phyloP scores from a whole-genome alignment of 2,329 filamentous ascomycete species.

The Talaromyces sp. region DNA sequence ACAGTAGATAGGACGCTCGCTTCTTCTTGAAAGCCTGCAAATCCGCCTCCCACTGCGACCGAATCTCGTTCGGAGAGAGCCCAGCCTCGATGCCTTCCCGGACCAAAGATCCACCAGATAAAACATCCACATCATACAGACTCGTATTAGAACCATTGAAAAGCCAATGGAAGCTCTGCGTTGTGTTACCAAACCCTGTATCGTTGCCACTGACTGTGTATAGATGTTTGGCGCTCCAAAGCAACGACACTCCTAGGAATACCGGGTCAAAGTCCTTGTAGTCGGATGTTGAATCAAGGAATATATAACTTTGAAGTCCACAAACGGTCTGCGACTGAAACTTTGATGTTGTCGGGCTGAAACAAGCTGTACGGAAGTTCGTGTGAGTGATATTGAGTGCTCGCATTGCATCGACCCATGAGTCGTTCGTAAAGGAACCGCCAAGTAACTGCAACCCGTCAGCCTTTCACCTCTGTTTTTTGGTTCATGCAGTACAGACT shows the following conservation, averaged over 20 bases:
- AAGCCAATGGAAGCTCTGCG: constrained; percentile 17
- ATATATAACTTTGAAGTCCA: constrained; percentile 12
- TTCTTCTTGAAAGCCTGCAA: constrained; percentile 6
- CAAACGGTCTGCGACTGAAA: constrained; percentile 14
- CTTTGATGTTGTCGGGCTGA: constrained; percentile 15
- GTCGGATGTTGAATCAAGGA: not conserved
- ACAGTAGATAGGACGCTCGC: constrained; percentile 6
- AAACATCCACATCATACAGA: constrained; percentile 12
- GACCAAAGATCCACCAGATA: constrained; percentile 9
- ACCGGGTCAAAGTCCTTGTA: constrained; percentile 12
- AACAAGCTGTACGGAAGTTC: constrained; percentile 14
- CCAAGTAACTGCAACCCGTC: constrained; percentile 11
- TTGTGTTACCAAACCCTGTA: constrained; percentile 13
- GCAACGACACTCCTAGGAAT: constrained; percentile 10
- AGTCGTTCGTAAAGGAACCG: constrained; percentile 4
- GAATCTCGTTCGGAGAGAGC: constrained; percentile 13
- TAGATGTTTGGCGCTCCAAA: constrained; percentile 15
- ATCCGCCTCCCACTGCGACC: constrained; percentile 8
- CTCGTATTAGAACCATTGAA: constrained; percentile 11
- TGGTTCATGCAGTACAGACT: not conserved
- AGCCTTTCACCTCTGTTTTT: not conserved
- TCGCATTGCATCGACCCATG: constrained; percentile 10
- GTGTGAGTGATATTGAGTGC: constrained; percentile 6
- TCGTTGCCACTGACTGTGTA: constrained; percentile 7
- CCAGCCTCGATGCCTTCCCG: constrained; percentile 14